Conservation (phyloP, 441 rosid genomes). For the Corymbia citriodora region DNA sequence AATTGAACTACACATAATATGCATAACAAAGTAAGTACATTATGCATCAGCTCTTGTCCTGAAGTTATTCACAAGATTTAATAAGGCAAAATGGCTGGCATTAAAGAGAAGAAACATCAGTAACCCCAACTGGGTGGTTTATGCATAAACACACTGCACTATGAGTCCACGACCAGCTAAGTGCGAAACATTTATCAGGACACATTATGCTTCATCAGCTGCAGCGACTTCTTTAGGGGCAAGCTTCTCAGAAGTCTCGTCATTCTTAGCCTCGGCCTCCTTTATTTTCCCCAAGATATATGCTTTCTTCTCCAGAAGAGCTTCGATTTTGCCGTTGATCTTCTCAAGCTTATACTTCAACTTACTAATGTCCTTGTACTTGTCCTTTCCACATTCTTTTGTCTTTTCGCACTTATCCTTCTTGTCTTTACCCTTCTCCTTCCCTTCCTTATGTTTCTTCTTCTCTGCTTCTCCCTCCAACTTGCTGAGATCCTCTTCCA, state of each 20-base stretch:
- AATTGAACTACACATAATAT: background rate
- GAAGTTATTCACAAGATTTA: background rate
- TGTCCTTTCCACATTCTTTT: background rate
- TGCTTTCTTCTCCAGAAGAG: constrained; percentile 2
- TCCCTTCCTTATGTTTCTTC: background rate
- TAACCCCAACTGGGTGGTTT: background rate
- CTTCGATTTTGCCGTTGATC: constrained; percentile 2
- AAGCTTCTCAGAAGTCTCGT: background rate
- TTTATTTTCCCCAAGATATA: background rate
- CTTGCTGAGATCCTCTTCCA: background rate
- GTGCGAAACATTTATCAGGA: background rate
- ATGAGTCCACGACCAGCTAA: background rate
- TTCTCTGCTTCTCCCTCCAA: constrained; percentile 4
- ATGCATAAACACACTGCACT: background rate
- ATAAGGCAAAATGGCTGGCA: background rate
- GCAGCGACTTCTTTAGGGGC: background rate
- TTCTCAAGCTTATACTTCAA: constrained; percentile 5
- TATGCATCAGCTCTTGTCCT: background rate
- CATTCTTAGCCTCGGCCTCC: background rate
- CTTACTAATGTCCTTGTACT: background rate
- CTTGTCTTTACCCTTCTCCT: background rate
- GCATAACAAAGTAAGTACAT: background rate
- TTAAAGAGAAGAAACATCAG: background rate
- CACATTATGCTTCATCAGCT: background rate
- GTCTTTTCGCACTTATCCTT: background rate